Evolutionary conservation across 192 early-diverging fungal genomes (phyloP).

Genomic region (Podila epicladia): DNA sequence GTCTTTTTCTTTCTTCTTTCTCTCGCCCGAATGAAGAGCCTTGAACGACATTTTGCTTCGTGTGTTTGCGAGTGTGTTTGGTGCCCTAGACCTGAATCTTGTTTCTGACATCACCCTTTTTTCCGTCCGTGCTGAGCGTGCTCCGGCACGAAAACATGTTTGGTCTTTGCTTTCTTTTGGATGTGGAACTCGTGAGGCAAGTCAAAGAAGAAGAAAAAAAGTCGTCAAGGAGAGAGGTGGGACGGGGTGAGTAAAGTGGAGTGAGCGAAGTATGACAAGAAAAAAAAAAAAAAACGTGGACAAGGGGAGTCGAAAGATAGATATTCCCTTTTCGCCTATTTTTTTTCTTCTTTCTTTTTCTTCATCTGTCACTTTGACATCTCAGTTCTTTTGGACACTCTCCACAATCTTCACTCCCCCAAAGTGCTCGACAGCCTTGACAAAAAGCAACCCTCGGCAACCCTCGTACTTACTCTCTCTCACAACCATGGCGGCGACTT

Average conservation of each 20-base stretch:
- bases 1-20: neutral
- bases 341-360: neutral
- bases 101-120: constrained; percentile 26
- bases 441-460: too few species aligned
- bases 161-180: constrained; percentile 1
- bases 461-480: too few species aligned
- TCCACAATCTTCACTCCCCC: neutral
- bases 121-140: neutral
- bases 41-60: too few species aligned
- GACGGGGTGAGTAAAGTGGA: neutral
- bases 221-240: neutral
- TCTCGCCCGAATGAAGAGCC: neutral
- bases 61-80: too few species aligned
- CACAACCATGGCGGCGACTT: constrained; percentile 13
- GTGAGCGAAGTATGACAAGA: too few species aligned
- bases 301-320: too few species aligned
- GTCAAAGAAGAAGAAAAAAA: neutral
- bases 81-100: neutral
- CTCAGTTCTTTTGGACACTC: neutral
- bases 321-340: neutral
- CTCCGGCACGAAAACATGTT: neutral
- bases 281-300: neutral
- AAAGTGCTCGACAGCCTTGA: neutral
- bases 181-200: neutral
- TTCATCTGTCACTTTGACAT: neutral